These are phyloP conservation scores for Carallia pectinifolia DNA, from an alignment of 345 rosid genomes.

Conservation along the genomic window DNA sequence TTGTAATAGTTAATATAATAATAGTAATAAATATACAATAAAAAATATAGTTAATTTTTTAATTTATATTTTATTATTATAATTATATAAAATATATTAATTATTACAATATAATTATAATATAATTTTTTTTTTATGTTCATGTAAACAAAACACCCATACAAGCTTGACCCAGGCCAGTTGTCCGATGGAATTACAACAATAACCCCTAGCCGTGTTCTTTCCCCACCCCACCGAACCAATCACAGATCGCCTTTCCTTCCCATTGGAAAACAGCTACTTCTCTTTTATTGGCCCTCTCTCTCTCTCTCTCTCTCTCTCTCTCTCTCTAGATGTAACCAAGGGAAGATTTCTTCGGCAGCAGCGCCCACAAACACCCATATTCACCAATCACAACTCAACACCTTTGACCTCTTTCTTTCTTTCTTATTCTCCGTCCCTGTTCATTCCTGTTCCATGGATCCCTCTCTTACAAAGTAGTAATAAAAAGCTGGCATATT, in stretches of 20 bases:
- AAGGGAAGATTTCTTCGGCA: conserved; percentile 5
- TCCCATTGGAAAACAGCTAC: background rate
- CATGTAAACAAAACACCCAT: no score
- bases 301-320: background rate
- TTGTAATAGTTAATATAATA: no score
- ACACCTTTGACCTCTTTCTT: conserved; percentile 49
- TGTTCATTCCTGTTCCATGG: conserved; percentile 18
- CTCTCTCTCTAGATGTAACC: background rate
- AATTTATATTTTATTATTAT: no score
- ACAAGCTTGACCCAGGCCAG: no score
- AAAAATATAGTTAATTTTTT: no score
- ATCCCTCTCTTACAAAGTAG: conserved; percentile 4
- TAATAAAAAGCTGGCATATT: conserved; percentile 8
- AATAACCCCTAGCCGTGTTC: conserved; percentile 7
- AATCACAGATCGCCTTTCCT: conserved; percentile 30
- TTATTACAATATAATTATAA: no score
- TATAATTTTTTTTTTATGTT: no score
- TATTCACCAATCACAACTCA: conserved; percentile 66
- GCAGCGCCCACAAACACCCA: conserved; percentile 38
- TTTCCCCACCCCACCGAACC: conserved; percentile 17
- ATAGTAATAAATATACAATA: no score
- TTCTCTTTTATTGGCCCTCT: conserved; percentile 29
- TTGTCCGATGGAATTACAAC: conserved; percentile 6
- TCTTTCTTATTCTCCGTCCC: conserved; percentile 18
- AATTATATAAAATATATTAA: no score